phyloP scores from a whole-genome alignment of 495 filamentous ascomycete genomes.

The Penicilliopsis zonata region DNA sequence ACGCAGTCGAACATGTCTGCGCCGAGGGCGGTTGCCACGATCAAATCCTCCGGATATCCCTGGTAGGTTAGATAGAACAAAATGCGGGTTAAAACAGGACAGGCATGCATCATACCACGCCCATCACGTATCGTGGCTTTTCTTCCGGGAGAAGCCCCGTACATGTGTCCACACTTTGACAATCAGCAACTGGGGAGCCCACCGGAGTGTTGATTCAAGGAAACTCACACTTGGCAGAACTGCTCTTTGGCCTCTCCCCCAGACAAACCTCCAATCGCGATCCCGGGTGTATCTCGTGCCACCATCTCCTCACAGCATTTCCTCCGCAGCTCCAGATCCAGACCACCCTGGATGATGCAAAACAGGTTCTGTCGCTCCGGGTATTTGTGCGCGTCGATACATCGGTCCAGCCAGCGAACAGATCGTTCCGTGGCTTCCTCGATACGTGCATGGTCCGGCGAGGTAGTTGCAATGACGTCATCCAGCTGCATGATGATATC shows the following conservation, averaged over 20 bases:
- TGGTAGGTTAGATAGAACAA: slow-evolving; percentile 8
- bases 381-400: slow-evolving; percentile 81
- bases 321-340: slow-evolving; percentile 79
- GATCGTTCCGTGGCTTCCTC: slow-evolving; percentile 90
- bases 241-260: slow-evolving; percentile 68
- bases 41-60: slow-evolving; percentile 89
- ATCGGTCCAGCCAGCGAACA: slow-evolving; percentile 97
- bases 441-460: slow-evolving; percentile 76
- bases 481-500: slow-evolving; percentile 99
- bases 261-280: slow-evolving; percentile 89
- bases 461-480: slow-evolving; percentile 92
- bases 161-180: slow-evolving; percentile 63
- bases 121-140: slow-evolving; percentile 97
- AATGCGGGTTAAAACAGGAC: neutral
- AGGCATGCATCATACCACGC: slow-evolving; percentile 48
- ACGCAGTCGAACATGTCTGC: slow-evolving; percentile 99
- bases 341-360: slow-evolving; percentile 93
- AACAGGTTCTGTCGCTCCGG: slow-evolving; percentile 87
- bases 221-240: slow-evolving; percentile 45
- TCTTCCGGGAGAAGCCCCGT: slow-evolving; percentile 73
- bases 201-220: no score
- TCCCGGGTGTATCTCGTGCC: slow-evolving; percentile 79
- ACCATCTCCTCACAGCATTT: slow-evolving; percentile 88
- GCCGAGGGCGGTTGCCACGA: slow-evolving; percentile 83
- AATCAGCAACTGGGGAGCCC: no score